Conservation (phyloP, 2,329 filamentous ascomycete species). For the Trichoderma sp. region DNA sequence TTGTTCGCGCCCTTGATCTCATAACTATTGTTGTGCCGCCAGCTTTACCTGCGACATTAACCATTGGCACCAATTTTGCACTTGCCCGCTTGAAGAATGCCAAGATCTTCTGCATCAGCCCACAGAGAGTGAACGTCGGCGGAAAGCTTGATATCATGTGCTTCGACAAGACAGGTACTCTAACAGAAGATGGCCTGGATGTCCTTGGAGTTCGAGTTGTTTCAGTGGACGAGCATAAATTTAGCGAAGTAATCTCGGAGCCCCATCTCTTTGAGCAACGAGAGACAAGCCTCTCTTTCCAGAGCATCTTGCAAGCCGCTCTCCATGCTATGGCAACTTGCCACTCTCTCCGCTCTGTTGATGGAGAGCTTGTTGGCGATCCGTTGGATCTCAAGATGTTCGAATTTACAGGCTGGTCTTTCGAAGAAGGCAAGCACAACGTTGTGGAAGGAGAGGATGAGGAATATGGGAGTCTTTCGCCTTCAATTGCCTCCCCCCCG, state of each 20-base stretch:
- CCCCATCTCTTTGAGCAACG: constrained; percentile 55
- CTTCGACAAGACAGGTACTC: constrained; percentile 97
- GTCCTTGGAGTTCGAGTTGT: constrained; percentile 85
- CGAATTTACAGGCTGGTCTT: constrained; percentile 89
- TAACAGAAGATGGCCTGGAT: constrained; percentile 94
- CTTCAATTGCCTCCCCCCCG: constrained; percentile 85
- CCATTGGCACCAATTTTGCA: constrained; percentile 95
- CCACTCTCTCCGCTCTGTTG: constrained; percentile 82
- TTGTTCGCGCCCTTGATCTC: constrained; percentile 86
- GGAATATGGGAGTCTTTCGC: constrained; percentile 70
- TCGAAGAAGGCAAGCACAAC: constrained; percentile 78
- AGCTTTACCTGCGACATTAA: constrained; percentile 88
- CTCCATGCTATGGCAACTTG: constrained; percentile 97
- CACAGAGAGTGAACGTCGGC: constrained; percentile 92
- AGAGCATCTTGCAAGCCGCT: constrained; percentile 53
- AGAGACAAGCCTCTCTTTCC: constrained; percentile 28
- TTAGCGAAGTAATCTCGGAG: constrained; percentile 73
- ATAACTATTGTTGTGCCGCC: constrained; percentile 98
- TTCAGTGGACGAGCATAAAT: constrained; percentile 57
- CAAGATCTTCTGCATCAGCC: constrained; percentile 95
- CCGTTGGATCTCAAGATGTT: constrained; percentile 98
- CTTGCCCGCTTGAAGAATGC: constrained; percentile 80
- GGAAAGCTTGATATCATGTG: constrained; percentile 95
- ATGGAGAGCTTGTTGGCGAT: constrained; percentile 86
- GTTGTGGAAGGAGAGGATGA: constrained; percentile 65